Base-by-base conservation (phyloP, 1,139 yeast genomes). In the Candida tunisiensis region DNA sequence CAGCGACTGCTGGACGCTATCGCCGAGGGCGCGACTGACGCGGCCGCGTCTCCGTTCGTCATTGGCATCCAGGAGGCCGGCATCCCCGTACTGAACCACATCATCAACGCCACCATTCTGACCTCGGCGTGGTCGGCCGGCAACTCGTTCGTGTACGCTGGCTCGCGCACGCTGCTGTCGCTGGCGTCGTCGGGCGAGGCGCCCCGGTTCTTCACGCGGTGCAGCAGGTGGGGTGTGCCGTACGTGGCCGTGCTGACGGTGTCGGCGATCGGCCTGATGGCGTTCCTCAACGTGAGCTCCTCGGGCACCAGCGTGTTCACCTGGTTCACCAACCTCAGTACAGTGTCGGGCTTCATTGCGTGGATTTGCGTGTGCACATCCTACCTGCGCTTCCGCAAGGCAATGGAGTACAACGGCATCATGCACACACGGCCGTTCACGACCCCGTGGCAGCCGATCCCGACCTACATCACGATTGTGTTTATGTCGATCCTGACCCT, bases 41-140 rank as follows among this genome's bases (percentile, higher is more conserved):
- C 70, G 12, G 47, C 64, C 25, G 70, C 73, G 21, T 71, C 80
- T 15, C 82, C 82, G 16, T 73, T 67, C 42, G 80, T 72, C 33
- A 68, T 69, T 46, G 72, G 74, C 16, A 62, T 72, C 32, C 57
- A 56, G 27, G 51, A 57, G 35, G 69, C 66, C 26, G 67, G 73
- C 29, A 57, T 69, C 38, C 51, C 53, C 29, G 71, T 68, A 21
- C 50, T 73, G 21, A 71, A 75, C 25, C 69, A 72, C 33, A 66
- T 72, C 33, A 66, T 73, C 58, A 73, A 73, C 39, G 78, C 74
- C 4, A 75, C 67, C 3, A 70, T 73, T 37, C 53, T 73, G 47
- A 51, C 72, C 23, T 70, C 79, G 10, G 74, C 73, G 21, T 45
- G 67, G 34, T 65, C 73, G 2, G 49, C 62, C 3, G 59, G 50